Conservation (phyloP, 2,329 filamentous ascomycete genomes). For the Ophiocordyceps robertsii region DNA sequence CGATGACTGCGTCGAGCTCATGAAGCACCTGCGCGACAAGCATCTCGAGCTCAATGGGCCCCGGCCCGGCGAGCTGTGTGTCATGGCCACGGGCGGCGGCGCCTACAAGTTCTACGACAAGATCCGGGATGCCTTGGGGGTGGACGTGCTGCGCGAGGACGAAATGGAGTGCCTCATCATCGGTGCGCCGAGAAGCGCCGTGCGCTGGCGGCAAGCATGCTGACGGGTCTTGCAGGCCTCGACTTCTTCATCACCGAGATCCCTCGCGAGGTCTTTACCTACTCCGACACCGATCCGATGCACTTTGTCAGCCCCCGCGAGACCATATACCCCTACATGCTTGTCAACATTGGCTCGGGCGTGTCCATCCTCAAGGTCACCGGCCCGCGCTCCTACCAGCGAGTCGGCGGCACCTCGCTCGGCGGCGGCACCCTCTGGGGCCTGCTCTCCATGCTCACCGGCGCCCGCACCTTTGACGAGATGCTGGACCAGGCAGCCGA, state of each 20-base stretch:
- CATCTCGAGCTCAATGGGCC: slow-evolving; percentile 66
- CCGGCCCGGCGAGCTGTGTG: slow-evolving; percentile 58
- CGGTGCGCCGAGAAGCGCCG: slow-evolving; percentile 33
- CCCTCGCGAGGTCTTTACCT: slow-evolving; percentile 91
- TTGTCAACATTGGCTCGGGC: slow-evolving; percentile 96
- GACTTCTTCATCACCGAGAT: slow-evolving; percentile 99
- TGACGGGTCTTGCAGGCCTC: slow-evolving; percentile 43
- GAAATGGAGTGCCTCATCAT: slow-evolving; percentile 99
- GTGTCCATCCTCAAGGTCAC: slow-evolving; percentile 97
- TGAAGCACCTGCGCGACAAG: slow-evolving; percentile 72
- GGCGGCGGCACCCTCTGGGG: slow-evolving; percentile 98
- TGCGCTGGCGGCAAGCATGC: not conserved
- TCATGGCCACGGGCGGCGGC: slow-evolving; percentile 93
- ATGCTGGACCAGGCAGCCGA: slow-evolving; percentile 87
- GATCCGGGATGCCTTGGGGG: slow-evolving; percentile 68
- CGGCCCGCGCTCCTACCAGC: slow-evolving; percentile 71
- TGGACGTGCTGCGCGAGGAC: slow-evolving; percentile 83
- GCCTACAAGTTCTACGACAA: slow-evolving; percentile 95
- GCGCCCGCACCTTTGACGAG: slow-evolving; percentile 91
- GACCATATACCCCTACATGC: slow-evolving; percentile 82
- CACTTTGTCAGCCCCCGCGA: slow-evolving; percentile 71
- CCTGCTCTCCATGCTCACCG: slow-evolving; percentile 77
- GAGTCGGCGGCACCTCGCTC: slow-evolving; percentile 87
- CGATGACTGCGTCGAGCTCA: slow-evolving; percentile 85
- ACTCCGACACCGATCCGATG: slow-evolving; percentile 84